Percentiles rank a stretch among this genome's conserved stretches.
Conservation (phyloP, 495 filamentous ascomycete genomes). For the Entonaema liquescens region DNA sequence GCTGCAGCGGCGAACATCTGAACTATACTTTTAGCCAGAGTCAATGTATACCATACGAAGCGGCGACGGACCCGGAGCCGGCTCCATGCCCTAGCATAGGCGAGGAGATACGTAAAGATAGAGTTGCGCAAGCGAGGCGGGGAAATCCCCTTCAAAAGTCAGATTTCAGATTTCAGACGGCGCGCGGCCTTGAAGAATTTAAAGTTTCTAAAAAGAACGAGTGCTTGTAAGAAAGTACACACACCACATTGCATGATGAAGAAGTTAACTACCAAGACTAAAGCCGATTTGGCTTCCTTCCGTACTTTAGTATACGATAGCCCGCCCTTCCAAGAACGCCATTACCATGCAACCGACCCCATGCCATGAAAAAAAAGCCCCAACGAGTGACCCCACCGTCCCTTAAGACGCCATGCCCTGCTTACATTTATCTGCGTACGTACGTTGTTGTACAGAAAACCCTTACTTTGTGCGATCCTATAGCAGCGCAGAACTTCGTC, state of each 20-base stretch:
- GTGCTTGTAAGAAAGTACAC: neutral
- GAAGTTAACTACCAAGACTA: constrained; percentile 23
- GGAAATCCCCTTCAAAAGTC: neutral
- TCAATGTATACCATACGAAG: neutral
- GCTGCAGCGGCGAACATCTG: neutral
- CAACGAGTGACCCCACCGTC: constrained; percentile 24
- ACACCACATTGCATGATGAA: constrained; percentile 5
- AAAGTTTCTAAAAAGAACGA: constrained; percentile 14
- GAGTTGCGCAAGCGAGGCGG: neutral
- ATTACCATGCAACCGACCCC: constrained; percentile 34
- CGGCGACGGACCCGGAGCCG: neutral
- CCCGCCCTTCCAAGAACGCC: constrained; percentile 33
- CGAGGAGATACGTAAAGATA: neutral
- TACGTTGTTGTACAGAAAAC: constrained; percentile 8
- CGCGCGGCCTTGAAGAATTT: constrained; percentile 17
- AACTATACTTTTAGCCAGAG: neutral
- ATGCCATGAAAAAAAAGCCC: constrained; percentile 18
- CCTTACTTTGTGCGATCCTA: constrained; percentile 6
- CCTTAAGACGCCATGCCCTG: constrained; percentile 26
- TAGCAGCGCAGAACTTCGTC: neutral
- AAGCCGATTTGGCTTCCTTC: constrained; percentile 18
- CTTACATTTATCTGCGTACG: constrained; percentile 6
- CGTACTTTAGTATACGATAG: constrained; percentile 12
- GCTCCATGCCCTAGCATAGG: neutral
- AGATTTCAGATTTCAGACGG: neutral